A percentile compares a stretch with the other conserved stretches of the same genome.
These are phyloP conservation scores for Alisma plantagoaquatica DNA, from an alignment of 106 monocot species.

Conservation along the genomic window DNA sequence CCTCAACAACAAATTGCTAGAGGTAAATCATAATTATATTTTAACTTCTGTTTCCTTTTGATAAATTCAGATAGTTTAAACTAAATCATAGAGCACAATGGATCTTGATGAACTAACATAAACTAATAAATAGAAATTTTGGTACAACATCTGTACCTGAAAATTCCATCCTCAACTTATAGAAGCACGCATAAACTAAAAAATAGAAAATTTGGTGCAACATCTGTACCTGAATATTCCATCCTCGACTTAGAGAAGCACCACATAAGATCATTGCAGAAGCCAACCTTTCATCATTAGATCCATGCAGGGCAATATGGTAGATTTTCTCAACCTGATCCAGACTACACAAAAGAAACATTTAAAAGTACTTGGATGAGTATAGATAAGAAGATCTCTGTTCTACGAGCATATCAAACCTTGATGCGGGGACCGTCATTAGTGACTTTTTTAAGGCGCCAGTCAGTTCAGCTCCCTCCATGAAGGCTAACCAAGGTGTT, in stretches of 20 bases:
- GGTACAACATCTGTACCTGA: slow-evolving; percentile 6
- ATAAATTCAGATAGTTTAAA: too few species aligned
- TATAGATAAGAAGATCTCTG: neutral
- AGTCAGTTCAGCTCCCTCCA: slow-evolving; percentile 61
- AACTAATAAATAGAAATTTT: too few species aligned
- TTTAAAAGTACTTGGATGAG: neutral
- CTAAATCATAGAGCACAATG: too few species aligned
- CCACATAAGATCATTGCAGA: neutral
- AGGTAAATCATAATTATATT: too few species aligned
- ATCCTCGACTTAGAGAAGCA: neutral
- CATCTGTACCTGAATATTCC: slow-evolving; percentile 5
- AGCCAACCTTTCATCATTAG: neutral
- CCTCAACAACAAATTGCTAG: too few species aligned
- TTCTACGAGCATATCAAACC: slow-evolving; percentile 17
- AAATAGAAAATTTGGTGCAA: too few species aligned
- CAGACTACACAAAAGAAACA: neutral
- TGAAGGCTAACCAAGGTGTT: slow-evolving; percentile 49
- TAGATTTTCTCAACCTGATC: neutral
- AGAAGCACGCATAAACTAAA: too few species aligned
- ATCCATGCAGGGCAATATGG: neutral
- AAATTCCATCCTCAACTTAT: neutral
- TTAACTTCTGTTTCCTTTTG: too few species aligned
- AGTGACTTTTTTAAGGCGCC: slow-evolving; percentile 37
- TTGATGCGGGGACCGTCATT: slow-evolving; percentile 54
- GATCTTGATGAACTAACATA: too few species aligned